phyloP scores from a whole-genome alignment of 2,329 filamentous ascomycete genomes.

The Paramyrothecium sp. region DNA sequence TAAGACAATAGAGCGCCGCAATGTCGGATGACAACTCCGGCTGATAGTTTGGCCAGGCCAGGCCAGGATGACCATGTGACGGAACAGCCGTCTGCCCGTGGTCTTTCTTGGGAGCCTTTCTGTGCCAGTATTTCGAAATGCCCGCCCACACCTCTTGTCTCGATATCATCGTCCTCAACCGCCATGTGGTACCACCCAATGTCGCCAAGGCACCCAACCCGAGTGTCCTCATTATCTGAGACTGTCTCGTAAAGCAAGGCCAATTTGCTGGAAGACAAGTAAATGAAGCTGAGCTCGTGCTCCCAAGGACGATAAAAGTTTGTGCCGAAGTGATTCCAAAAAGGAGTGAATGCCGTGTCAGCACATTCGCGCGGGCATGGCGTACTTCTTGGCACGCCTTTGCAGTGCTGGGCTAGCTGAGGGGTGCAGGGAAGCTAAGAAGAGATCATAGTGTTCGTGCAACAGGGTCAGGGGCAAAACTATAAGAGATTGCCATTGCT shows the following conservation, averaged over 20 bases:
- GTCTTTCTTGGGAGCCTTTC: slow-evolving; percentile 75
- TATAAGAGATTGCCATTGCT: slow-evolving; percentile 84
- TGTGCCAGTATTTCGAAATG: slow-evolving; percentile 82
- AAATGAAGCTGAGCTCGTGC: slow-evolving; percentile 90
- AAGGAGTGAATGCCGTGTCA: slow-evolving; percentile 86
- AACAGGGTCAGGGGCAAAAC: slow-evolving; percentile 77
- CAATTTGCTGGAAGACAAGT: slow-evolving; percentile 90
- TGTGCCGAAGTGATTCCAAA: slow-evolving; percentile 71
- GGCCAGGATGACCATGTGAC: slow-evolving; percentile 83
- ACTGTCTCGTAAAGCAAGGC: slow-evolving; percentile 83
- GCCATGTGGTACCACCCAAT: slow-evolving; percentile 84
- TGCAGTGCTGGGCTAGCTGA: slow-evolving; percentile 67
- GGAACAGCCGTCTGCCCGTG: slow-evolving; percentile 75
- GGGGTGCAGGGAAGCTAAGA: slow-evolving; percentile 83
- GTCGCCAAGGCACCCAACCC: slow-evolving; percentile 92
- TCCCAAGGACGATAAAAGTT: slow-evolving; percentile 75
- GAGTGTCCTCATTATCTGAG: slow-evolving; percentile 78
- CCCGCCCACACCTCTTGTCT: slow-evolving; percentile 77
- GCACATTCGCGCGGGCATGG: slow-evolving; percentile 95
- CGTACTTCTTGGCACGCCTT: slow-evolving; percentile 74
- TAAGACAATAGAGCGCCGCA: slow-evolving; percentile 66
- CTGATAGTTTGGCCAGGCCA: slow-evolving; percentile 67
- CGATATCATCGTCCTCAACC: slow-evolving; percentile 78
- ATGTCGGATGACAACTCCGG: slow-evolving; percentile 72
- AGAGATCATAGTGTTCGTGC: slow-evolving; percentile 83